phyloP scores from a whole-genome alignment of 106 monocot species.

The Xerophyta viscosa region DNA sequence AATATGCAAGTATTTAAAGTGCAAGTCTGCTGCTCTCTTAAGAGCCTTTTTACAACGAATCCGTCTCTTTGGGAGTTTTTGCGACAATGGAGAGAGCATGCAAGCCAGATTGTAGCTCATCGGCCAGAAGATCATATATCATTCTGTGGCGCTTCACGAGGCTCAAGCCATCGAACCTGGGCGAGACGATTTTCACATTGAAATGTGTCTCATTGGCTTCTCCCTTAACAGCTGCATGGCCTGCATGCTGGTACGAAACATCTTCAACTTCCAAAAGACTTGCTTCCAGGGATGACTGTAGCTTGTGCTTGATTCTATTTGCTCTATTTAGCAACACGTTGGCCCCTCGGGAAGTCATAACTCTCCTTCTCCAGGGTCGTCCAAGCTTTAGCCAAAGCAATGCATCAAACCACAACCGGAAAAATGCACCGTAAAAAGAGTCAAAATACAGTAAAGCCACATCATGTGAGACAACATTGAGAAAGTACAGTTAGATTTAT shows the following conservation, averaged over 20 bases:
- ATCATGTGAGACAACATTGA: no score
- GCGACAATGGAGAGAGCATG: conserved; percentile 97
- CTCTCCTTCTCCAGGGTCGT: neutral
- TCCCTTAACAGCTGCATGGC: conserved; percentile 69
- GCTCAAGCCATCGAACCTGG: conserved; percentile 73
- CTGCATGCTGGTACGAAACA: conserved; percentile 85
- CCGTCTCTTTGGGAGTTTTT: conserved; percentile 65
- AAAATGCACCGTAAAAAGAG: no score
- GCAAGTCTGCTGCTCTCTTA: no score
- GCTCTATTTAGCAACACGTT: conserved; percentile 49
- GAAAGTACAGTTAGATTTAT: no score
- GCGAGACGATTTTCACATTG: conserved; percentile 71
- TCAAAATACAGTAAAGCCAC: no score
- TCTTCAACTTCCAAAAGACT: conserved; percentile 74
- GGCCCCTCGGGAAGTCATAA: conserved; percentile 55
- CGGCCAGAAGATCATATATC: conserved; percentile 74
- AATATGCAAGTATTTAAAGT: no score
- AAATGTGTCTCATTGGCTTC: conserved; percentile 78
- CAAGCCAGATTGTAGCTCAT: conserved; percentile 82
- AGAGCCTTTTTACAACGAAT: no score
- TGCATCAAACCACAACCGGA: no score
- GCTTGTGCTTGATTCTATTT: conserved; percentile 69
- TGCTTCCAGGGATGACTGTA: conserved; percentile 68
- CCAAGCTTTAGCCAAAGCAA: neutral
- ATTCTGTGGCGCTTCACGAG: conserved; percentile 90